Percentiles rank a stretch among this genome's conserved stretches.
Evolutionary conservation across 805 yeast species (phyloP).

Genomic region (Metschnikowia arizonensis): DNA sequence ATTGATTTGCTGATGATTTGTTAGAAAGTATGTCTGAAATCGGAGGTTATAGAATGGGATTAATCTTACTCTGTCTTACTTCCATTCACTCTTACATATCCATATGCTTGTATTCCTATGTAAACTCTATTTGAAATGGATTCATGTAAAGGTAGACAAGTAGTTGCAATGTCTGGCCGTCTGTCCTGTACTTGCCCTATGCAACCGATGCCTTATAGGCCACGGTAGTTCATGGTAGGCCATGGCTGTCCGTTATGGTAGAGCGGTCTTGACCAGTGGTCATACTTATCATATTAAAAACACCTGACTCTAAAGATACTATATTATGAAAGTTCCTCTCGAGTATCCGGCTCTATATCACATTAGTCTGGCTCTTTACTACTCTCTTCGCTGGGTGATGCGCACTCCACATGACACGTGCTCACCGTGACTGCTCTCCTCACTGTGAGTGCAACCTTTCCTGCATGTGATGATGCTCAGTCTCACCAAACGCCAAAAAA

Average conservation of each 20-base stretch:
- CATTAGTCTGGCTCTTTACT: neutral
- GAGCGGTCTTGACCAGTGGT: no score
- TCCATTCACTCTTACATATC: no score
- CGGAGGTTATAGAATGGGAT: no score
- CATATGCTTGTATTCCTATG: no score
- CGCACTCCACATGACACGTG: slow-evolving; percentile 13
- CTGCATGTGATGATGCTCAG: slow-evolving; percentile 17
- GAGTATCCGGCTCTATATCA: neutral
- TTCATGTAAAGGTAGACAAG: neutral
- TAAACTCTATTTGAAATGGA: no score
- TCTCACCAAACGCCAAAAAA: slow-evolving; percentile 17
- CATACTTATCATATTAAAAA: no score
- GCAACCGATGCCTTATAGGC: neutral
- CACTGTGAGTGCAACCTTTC: slow-evolving; percentile 8
- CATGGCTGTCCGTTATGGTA: no score
- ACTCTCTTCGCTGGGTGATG: neutral
- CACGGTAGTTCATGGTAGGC: no score
- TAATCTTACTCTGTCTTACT: no score
- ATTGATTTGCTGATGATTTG: neutral
- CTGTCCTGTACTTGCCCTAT: neutral
- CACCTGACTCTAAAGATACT: no score
- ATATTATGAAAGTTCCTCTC: no score
- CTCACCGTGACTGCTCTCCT: slow-evolving; percentile 17
- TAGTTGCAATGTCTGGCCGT: neutral
- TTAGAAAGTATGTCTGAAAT: neutral